A percentile compares a stretch with the other conserved stretches of the same genome.
Conservation (phyloP, 2,329 filamentous ascomycete genomes). For the Blastomyces percursus region DNA sequence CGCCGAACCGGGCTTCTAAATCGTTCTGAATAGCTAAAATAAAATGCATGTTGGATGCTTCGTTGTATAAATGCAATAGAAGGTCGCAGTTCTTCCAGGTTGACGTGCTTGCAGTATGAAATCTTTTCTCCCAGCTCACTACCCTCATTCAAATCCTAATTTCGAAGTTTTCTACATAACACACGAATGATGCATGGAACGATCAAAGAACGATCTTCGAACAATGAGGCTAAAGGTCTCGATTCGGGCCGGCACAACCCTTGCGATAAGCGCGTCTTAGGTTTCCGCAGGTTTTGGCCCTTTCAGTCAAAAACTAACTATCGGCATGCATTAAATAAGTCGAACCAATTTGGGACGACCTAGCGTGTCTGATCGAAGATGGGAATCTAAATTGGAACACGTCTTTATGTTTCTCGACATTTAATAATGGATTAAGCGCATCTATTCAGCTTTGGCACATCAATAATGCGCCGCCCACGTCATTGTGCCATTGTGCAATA, state of each 20-base stretch:
- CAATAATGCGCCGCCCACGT: neutral
- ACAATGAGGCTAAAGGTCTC: neutral
- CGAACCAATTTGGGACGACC: neutral
- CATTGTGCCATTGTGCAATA: neutral
- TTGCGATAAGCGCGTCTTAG: neutral
- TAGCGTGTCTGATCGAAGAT: neutral
- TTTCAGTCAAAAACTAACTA: neutral
- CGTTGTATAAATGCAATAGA: neutral
- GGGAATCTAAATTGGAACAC: neutral
- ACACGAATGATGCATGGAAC: neutral
- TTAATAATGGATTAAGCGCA: neutral
- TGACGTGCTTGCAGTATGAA: neutral
- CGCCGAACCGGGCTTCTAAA: neutral
- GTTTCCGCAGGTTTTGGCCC: neutral
- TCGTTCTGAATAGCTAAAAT: neutral
- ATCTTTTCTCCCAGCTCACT: too few species aligned
- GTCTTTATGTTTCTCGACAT: neutral
- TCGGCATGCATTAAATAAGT: neutral
- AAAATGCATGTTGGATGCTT: neutral
- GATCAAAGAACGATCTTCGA: neutral
- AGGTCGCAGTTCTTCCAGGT: neutral
- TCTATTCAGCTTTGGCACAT: neutral
- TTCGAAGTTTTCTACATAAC: neutral
- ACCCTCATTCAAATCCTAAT: neutral
- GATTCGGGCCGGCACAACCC: neutral